Base-by-base conservation (phyloP, 306 rosid species). In the Cucurbita moschata region DNA sequence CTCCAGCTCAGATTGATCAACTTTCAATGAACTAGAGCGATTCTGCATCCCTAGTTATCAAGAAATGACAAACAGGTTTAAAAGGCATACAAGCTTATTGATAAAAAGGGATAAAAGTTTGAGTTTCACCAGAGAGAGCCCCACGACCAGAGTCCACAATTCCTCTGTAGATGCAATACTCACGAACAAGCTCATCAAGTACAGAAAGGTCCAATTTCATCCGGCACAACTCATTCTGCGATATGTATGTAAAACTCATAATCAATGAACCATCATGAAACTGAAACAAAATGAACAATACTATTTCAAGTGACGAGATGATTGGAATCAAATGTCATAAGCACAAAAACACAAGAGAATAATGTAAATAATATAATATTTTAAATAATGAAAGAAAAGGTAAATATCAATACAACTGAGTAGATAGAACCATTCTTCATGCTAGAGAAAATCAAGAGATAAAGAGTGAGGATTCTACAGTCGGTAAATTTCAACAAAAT, bases 141-240 rank as follows among this genome's bases (percentile, higher is more conserved):
- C 79, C 79, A 39, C 60, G 52, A 88, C 90, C 87, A 60, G 95
- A 80, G 79, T 95, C 91, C 70, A 91, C 90, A 77, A 95, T 89
- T 85, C 99, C 97, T 83, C 99, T 82, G 73, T 95, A 95, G 81
- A 95, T 88, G 79, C 97, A 91, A 80, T 95, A 91, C 79, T 95
- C 99, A 18, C 86, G 92, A 77, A 95, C 97, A 84, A 95, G 97
- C 79, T 95, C 96, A 72, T 95, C 97, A 81, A 94, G 96, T 76
- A 89, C 77, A 26, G 92, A 83, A 75, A 85, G 86, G 86, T 91
- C 97, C 85, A 95, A 79, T 70, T 79, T 85, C 85, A 89, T 95
- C 79, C 96, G 90, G 81, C 96, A 87, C 77, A 95, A 82, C 75
- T 95, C 97, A 80, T 91, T 95, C 99, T 95, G 96, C 82, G 81